Conservation (phyloP, 768 basidiomycete genomes). For the Thelephora aurantiotincta region DNA sequence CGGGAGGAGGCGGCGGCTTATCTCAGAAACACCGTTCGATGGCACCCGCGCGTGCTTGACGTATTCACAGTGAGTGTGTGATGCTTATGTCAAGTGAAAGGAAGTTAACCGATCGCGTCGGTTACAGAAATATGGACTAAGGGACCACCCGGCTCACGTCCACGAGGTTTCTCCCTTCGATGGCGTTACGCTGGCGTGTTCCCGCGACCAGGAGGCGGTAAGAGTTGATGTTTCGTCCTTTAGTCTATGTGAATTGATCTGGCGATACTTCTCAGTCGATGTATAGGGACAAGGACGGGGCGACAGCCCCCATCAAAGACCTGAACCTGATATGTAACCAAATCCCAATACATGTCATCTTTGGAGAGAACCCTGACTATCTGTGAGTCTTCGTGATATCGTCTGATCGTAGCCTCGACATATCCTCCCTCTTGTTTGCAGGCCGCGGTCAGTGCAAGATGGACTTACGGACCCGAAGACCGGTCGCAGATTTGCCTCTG, state of each 20-base stretch:
- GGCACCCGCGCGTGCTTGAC: slow-evolving; percentile 40
- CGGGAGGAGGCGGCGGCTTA: slow-evolving; percentile 25
- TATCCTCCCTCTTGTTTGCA: slow-evolving; percentile 4
- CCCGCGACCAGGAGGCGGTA: slow-evolving; percentile 50
- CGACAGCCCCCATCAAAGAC: slow-evolving; percentile 34
- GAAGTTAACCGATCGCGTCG: not conserved
- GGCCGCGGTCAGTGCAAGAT: slow-evolving; percentile 20
- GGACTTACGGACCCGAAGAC: slow-evolving; percentile 14
- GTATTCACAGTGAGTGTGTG: slow-evolving; percentile 32
- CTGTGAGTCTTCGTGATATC: slow-evolving; percentile 24
- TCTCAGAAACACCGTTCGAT: slow-evolving; percentile 24
- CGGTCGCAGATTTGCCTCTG: slow-evolving; percentile 12
- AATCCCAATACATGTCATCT: slow-evolving; percentile 37
- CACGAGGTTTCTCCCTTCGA: slow-evolving; percentile 19
- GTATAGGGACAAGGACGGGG: slow-evolving; percentile 45
- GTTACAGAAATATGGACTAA: slow-evolving; percentile 32
- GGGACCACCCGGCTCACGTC: slow-evolving; percentile 19
- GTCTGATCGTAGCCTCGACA: not conserved
- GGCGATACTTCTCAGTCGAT: slow-evolving; percentile 28
- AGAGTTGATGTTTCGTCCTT: slow-evolving; percentile 9
- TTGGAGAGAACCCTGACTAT: slow-evolving; percentile 37
- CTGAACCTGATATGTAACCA: slow-evolving; percentile 25
- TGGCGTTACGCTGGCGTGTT: slow-evolving; percentile 40
- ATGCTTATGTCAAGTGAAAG: not conserved
- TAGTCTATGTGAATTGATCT: too few species aligned